phyloP scores from a whole-genome alignment of 257 asterid species.

The Buddleja alternifolia region DNA sequence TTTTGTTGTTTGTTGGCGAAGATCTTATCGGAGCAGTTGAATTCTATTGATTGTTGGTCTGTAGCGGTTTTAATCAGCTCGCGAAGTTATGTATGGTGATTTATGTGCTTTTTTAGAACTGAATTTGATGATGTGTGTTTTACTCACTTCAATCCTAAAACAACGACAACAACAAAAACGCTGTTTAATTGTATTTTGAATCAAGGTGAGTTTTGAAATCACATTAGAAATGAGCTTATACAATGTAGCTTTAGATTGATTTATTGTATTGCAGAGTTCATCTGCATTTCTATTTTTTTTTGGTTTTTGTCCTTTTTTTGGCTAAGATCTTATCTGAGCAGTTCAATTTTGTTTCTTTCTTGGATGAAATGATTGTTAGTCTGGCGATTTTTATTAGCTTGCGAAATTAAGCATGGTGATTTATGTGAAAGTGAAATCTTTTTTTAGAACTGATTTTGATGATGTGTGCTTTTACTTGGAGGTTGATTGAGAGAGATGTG shows the following conservation, averaged over 20 bases:
- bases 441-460: slow-evolving; percentile 7
- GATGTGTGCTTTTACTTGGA: slow-evolving; percentile 6
- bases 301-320: slow-evolving; percentile 4
- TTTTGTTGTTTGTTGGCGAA: neutral
- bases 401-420: slow-evolving; percentile 13
- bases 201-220: slow-evolving; percentile 22
- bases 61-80: too few species aligned
- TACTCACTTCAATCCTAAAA: too few species aligned
- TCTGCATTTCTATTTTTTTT: neutral
- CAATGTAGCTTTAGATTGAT: slow-evolving; percentile 30
- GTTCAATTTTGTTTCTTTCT: neutral
- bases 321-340: neutral
- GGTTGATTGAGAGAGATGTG: neutral
- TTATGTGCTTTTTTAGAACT: too few species aligned
- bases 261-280: neutral
- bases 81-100: too few species aligned
- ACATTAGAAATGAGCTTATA: slow-evolving; percentile 6
- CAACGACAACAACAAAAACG: too few species aligned
- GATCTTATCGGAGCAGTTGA: slow-evolving; percentile 17
- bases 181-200: too few species aligned
- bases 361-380: slow-evolving; percentile 18
- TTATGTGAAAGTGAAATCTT: neutral
- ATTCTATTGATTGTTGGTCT: too few species aligned
- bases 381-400: neutral
- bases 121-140: too few species aligned